phyloP scores from a whole-genome alignment of 2,329 filamentous ascomycete species.

The Colletotrichum spaethianum region DNA sequence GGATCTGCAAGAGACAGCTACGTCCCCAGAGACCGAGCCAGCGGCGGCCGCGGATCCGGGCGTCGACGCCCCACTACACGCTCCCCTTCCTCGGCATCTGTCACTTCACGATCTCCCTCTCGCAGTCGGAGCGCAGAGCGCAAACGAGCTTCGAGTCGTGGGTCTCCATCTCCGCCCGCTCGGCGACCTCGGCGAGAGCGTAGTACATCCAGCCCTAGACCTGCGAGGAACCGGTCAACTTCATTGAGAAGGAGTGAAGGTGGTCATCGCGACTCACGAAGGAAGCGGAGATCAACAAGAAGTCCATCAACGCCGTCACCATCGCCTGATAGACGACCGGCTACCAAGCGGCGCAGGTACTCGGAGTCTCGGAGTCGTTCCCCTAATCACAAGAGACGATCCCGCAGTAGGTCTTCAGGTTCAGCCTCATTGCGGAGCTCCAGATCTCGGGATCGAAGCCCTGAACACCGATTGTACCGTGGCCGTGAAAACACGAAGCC shows the following conservation, averaged over 20 bases:
- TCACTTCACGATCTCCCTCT: constrained; percentile 51
- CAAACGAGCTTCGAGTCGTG: constrained; percentile 49
- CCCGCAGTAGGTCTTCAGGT: constrained; percentile 50
- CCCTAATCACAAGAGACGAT: constrained; percentile 53
- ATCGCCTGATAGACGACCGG: constrained; percentile 56
- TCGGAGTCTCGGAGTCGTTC: constrained; percentile 65
- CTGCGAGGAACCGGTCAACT: constrained; percentile 57
- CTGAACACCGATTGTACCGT: constrained; percentile 45
- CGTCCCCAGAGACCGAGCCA: constrained; percentile 64
- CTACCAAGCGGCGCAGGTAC: constrained; percentile 65
- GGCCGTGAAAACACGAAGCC: constrained; percentile 35
- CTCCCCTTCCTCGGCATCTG: constrained; percentile 53
- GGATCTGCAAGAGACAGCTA: constrained; percentile 64
- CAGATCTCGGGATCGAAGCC: constrained; percentile 55
- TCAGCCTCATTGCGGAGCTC: constrained; percentile 58
- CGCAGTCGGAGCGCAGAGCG: constrained; percentile 48
- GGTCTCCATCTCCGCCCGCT: constrained; percentile 52
- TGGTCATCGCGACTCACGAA: constrained; percentile 41
- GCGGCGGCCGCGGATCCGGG: constrained; percentile 56
- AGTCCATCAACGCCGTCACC: constrained; percentile 50
- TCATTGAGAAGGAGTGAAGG: constrained; percentile 51
- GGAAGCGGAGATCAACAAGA: constrained; percentile 44
- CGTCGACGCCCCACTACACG: constrained; percentile 54
- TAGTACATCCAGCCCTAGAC: constrained; percentile 48
- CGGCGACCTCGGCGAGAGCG: constrained; percentile 51